Base-by-base conservation (phyloP, 2,329 filamentous ascomycete genomes). In the Aspergillus luchuensis region DNA sequence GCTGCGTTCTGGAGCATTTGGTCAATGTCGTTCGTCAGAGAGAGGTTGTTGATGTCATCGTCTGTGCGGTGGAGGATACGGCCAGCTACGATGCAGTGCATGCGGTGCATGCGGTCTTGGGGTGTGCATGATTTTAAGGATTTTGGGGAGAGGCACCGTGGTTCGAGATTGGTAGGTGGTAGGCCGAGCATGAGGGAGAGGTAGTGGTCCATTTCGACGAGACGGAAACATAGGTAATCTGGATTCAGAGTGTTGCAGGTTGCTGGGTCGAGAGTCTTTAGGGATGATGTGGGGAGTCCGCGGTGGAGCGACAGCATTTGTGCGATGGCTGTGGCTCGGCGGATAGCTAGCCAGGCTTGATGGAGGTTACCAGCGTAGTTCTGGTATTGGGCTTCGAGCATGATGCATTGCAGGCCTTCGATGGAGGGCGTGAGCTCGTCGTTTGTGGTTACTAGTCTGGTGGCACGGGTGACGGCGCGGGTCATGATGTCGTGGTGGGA, bases 31-130 rank as follows among this genome's bases (percentile, higher is more conserved):
- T 83, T 78, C 2, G 77, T 74, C 30, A 79, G 75, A 1, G 79
- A 80, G 3, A 79, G 67, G 5, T 76, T 67, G n/a, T 73, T 56
- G 10, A 60, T 5, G 8, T 61, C 64, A 0, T 56, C 0, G 76
- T 74, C 67, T 50, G 84, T 85, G 2, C 84, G 78, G 41, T 83
- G 79, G 6, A 84, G 76, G 45, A 87, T 82, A 5, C 74, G 76
- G 2, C 77, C 77, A 0, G 77, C 75, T 8, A 82, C 73, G 4
- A 75, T 67, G 1, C 78, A 77, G 61, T 84, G 80, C 0, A 78
- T 72, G 60, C 79, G 80, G 61, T 82, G 80, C 17, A 86, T 72
- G 2, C 70, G 74, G 38, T 84, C 82, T 38, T 72, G 71, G n/a
- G 63, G 75, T 5, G 33, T 19, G 15, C 52, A 51, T 4, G 5